A percentile compares a stretch with the other conserved stretches of the same genome.
These are phyloP conservation scores for Gremmenia infestans DNA, from an alignment of 2,329 filamentous ascomycete species.

Conservation along the genomic window DNA sequence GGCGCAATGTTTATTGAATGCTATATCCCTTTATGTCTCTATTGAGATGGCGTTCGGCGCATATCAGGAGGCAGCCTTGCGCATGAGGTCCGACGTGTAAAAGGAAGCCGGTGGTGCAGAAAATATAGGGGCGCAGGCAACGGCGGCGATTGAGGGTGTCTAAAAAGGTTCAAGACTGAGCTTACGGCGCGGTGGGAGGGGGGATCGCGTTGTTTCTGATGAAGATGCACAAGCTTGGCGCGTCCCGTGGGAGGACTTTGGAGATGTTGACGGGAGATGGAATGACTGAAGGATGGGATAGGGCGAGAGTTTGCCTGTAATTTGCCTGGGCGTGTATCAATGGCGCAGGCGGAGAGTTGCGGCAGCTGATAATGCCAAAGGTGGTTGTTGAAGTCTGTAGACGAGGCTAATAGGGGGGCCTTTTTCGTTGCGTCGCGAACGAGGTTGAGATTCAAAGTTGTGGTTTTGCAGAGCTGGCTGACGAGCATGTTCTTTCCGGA, in stretches of 20 bases:
- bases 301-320: neutral
- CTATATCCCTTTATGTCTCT: conserved; percentile 12
- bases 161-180: neutral
- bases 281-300: conserved; percentile 4
- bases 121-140: conserved; percentile 16
- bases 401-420: neutral
- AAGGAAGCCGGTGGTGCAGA: conserved; percentile 8
- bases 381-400: neutral
- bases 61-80: conserved; percentile 33
- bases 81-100: conserved; percentile 27
- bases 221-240: conserved; percentile 30
- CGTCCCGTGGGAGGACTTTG: conserved; percentile 17
- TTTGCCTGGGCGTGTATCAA: neutral
- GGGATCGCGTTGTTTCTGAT: conserved; percentile 29
- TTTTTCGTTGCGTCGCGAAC: neutral
- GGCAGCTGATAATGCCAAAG: neutral
- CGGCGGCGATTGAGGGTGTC: conserved; percentile 7
- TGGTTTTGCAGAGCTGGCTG: neutral
- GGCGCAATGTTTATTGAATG: conserved; percentile 7
- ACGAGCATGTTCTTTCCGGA: too few relatives aligned
- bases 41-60: conserved; percentile 23
- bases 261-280: conserved; percentile 14
- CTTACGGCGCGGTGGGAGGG: conserved; percentile 21
- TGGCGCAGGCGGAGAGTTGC: neutral
- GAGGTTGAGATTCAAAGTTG: neutral